phyloP scores from a whole-genome alignment of 2,329 filamentous ascomycete species.

The Fusarium sp. region DNA sequence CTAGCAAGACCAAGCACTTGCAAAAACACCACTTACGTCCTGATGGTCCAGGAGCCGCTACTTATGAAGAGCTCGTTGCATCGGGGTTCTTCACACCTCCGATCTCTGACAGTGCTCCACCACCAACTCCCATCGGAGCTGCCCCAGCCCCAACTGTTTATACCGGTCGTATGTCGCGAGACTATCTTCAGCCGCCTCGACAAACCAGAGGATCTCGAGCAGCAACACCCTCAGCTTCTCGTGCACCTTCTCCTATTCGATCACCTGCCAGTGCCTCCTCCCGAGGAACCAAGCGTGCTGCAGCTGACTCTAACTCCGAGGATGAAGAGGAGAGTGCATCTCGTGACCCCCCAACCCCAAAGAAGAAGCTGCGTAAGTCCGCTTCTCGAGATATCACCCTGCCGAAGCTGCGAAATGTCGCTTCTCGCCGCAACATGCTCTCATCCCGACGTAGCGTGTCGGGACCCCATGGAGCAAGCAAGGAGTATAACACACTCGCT shows the following conservation, averaged over 20 bases:
- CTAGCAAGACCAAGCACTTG: conserved; percentile 22
- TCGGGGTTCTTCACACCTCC: conserved; percentile 44
- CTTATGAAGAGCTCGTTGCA: conserved; percentile 44
- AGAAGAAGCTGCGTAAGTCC: conserved; percentile 67
- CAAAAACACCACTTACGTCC: conserved; percentile 22
- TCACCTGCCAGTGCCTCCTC: conserved; percentile 53
- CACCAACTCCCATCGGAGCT: conserved; percentile 31
- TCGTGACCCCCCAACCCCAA: conserved; percentile 46
- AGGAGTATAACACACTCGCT: conserved; percentile 42
- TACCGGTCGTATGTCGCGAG: conserved; percentile 27
- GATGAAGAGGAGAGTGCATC: conserved; percentile 47
- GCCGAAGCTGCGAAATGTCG: conserved; percentile 49
- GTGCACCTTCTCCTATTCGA: conserved; percentile 41
- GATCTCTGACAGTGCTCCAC: conserved; percentile 27
- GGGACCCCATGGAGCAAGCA: conserved; percentile 34
- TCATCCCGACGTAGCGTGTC: conserved; percentile 47
- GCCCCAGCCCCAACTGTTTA: conserved; percentile 37
- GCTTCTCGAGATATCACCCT: conserved; percentile 58
- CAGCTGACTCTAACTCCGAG: conserved; percentile 51
- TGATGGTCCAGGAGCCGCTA: conserved; percentile 34
- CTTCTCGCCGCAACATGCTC: conserved; percentile 41
- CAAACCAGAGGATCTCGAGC: conserved; percentile 47
- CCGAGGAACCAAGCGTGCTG: conserved; percentile 64
- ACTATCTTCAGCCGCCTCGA: conserved; percentile 34
- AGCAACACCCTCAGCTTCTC: conserved; percentile 38